Evolutionary conservation across 2,329 filamentous ascomycete species (phyloP).

Genomic region (Elsinoe australis): DNA sequence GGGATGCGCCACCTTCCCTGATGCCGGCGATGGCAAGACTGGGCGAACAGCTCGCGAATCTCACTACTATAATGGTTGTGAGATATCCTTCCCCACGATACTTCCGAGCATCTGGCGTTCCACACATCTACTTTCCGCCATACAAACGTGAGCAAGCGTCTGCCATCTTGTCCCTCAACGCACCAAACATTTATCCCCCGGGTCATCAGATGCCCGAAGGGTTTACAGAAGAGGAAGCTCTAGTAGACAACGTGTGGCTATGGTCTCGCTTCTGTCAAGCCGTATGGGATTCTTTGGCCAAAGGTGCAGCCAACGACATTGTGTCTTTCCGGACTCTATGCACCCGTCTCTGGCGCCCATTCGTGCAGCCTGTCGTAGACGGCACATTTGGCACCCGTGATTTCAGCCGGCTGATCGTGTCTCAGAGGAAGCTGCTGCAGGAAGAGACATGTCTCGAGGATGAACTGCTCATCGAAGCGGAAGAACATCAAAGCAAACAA

Average conservation of each 20-base stretch:
- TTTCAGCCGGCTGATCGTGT: slow-evolving; percentile 74
- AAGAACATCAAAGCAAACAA: slow-evolving; percentile 7
- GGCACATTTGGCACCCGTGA: slow-evolving; percentile 70
- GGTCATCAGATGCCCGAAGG: slow-evolving; percentile 26
- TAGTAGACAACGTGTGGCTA: slow-evolving; percentile 57
- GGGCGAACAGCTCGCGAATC: slow-evolving; percentile 73
- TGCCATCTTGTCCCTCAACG: slow-evolving; percentile 59
- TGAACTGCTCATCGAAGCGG: slow-evolving; percentile 16
- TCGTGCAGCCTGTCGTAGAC: slow-evolving; percentile 67
- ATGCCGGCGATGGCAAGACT: slow-evolving; percentile 73
- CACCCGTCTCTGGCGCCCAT: slow-evolving; percentile 72
- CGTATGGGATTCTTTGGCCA: slow-evolving; percentile 79
- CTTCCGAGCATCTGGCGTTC: slow-evolving; percentile 61
- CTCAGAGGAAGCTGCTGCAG: slow-evolving; percentile 61
- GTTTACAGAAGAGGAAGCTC: slow-evolving; percentile 40
- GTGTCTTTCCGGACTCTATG: slow-evolving; percentile 63
- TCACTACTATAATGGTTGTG: slow-evolving; percentile 71
- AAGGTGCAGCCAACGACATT: slow-evolving; percentile 72
- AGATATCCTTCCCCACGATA: slow-evolving; percentile 62
- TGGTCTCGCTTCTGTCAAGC: slow-evolving; percentile 76
- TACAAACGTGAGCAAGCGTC: slow-evolving; percentile 78
- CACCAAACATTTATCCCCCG: slow-evolving; percentile 40
- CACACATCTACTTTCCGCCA: slow-evolving; percentile 73
- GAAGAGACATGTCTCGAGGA: slow-evolving; percentile 64
- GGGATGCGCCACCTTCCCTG: slow-evolving; percentile 70